Evolutionary conservation across 2,329 filamentous ascomycete genomes (phyloP), one percentile per base, ranked within the genome.

Genomic region (Colletotrichum liriopes): DNA sequence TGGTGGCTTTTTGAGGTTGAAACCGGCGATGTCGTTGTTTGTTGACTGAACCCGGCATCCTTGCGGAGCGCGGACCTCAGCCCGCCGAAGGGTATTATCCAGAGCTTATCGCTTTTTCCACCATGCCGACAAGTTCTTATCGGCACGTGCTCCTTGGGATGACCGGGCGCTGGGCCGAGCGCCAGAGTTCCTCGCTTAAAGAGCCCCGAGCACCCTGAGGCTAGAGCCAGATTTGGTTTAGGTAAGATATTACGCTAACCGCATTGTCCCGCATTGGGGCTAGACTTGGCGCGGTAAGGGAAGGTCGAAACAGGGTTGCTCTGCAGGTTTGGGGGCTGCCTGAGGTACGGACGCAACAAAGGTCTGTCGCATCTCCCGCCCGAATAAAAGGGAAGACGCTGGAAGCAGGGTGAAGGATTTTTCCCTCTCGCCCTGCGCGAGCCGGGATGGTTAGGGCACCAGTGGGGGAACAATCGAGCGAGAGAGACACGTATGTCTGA

Each of bases 341-440:
- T 60, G 32, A 51, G 51, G 47, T 62, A 51, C 32, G 20, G 35
- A 51, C 35, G 32, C 43, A 37, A 62, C n/a, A 62, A 16, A 62
- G 16, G 45, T 62, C 60, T 52, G 45, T 26, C 35, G 45, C 23
- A 51, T 37, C 45, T 62, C n/a, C 32, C 59, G 59, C 32, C 51
- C 47, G 60, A 63, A 52, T 20, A 29, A 16, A 32, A 45, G 49
- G 29, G 69, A 72, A 72, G 51, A 72, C 37, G 65, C 65, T 72
- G 69, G 69, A 72, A 72, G 37, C 45, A 29, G 37, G 32, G 52
- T 68, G 58, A 72, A 68, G 58, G 58, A 62, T 51, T 68, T 68
- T 68, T 43, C 26, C 26, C 35, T 39, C 29, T 37, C 55, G n/a
- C 37, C 18, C 55, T 55, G 29, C 16, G 43, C 49, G 45, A 39